Percentiles rank a stretch among this genome's conserved stretches.
phyloP scores from a whole-genome alignment of 2,329 filamentous ascomycete species.

The Neoarthrinium moseri region DNA sequence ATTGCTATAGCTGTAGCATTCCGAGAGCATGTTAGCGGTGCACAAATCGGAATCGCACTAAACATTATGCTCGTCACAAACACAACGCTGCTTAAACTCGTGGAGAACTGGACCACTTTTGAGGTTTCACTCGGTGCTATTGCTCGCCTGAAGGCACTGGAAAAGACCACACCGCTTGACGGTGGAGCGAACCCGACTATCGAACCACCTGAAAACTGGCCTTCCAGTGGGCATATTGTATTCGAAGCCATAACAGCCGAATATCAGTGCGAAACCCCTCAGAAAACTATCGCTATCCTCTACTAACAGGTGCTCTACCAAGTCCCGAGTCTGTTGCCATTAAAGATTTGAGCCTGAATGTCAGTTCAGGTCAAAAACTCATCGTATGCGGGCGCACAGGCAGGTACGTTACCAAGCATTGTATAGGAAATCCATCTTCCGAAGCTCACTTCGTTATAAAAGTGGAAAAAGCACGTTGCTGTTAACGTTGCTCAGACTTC shows the following conservation, averaged over 20 bases:
- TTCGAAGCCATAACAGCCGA: slow-evolving; percentile 26
- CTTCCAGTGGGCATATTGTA: slow-evolving; percentile 21
- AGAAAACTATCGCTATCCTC: not conserved
- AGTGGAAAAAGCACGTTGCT: slow-evolving; percentile 37
- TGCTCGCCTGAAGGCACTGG: slow-evolving; percentile 28
- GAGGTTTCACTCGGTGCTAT: slow-evolving; percentile 35
- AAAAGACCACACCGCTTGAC: slow-evolving; percentile 21
- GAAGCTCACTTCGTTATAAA: not conserved
- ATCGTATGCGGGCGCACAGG: slow-evolving; percentile 53
- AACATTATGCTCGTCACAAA: slow-evolving; percentile 34
- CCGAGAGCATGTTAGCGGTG: slow-evolving; percentile 20
- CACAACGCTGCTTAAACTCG: slow-evolving; percentile 30
- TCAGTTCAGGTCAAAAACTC: slow-evolving; percentile 44
- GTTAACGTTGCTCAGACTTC: slow-evolving; percentile 17
- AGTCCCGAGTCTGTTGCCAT: slow-evolving; percentile 21
- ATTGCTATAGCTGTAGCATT: slow-evolving; percentile 25
- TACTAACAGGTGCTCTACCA: not conserved
- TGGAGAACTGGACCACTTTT: slow-evolving; percentile 31
- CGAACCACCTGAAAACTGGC: slow-evolving; percentile 22
- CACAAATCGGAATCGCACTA: slow-evolving; percentile 32
- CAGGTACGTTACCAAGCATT: slow-evolving; percentile 27
- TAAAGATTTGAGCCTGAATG: slow-evolving; percentile 20
- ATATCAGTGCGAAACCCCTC: slow-evolving; percentile 22
- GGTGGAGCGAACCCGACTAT: slow-evolving; percentile 4
- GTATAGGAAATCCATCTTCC: not conserved